Evolutionary conservation across 2,329 filamentous ascomycete genomes (phyloP).

Genomic region (Hymenoscyphus repandus): DNA sequence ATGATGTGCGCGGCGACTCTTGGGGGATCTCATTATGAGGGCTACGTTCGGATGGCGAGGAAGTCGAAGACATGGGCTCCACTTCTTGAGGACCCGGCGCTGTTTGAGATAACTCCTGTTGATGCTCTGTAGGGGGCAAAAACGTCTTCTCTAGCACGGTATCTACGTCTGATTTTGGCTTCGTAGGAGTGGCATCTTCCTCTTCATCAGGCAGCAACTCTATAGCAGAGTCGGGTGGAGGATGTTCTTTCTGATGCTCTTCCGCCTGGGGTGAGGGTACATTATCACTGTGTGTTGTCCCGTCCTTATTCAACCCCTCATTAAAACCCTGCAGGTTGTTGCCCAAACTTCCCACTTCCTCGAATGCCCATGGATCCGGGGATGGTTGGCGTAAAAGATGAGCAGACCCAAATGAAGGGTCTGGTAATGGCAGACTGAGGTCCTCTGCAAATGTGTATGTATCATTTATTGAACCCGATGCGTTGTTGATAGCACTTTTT

Average conservation of each 20-base stretch:
- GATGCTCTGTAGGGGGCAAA: background rate
- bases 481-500: slow-evolving; percentile 6
- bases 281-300: background rate
- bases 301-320: background rate
- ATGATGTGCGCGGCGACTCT: slow-evolving; percentile 30
- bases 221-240: background rate
- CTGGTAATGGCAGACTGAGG: slow-evolving; percentile 9
- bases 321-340: too few relatives aligned
- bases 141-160: background rate
- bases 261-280: too few relatives aligned
- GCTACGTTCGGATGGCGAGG: slow-evolving; percentile 28
- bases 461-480: slow-evolving; percentile 14
- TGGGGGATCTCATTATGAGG: slow-evolving; percentile 21
- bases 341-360: background rate
- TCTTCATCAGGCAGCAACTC: slow-evolving; percentile 3
- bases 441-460: background rate
- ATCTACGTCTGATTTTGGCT: background rate
- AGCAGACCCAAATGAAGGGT: slow-evolving; percentile 10
- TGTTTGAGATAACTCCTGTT: background rate
- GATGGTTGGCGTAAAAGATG: slow-evolving; percentile 20
- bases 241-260: background rate
- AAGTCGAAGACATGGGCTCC: slow-evolving; percentile 22
- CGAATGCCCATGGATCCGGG: slow-evolving; percentile 27
- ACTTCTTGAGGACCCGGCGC: slow-evolving; percentile 5
- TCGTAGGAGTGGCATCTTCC: background rate